Evolutionary conservation across 192 early-diverging fungal species (phyloP), one percentile per base, ranked within the genome.

Genomic region (Coemansia sp.): DNA sequence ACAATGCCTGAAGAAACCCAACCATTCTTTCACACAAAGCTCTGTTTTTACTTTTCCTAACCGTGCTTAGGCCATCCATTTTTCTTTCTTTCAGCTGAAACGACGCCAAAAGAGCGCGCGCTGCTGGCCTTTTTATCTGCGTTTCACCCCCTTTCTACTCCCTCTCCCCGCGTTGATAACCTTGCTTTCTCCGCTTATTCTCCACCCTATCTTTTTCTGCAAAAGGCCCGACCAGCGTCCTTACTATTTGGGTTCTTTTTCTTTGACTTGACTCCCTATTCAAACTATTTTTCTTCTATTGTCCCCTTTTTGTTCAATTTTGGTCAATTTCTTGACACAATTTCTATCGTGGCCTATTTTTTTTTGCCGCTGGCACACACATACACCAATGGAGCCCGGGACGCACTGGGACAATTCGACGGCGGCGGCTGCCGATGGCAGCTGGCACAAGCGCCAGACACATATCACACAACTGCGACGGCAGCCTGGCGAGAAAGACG

Each of bases 341-440:
- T 40, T 40, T 40, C 35, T 40, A 40, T 16, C 35, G 14, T 40
- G 35, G 35, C 12, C n/a, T 40, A 40, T 40, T 16, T 40, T 40
- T 40, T 16, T n/a, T n/a, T n/a, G n/a, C n/a, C 35, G 35, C 14
- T 40, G 16, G 4, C 35, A 14, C n/a, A 19, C 19, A n/a, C 25
- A 54, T 24, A 57, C 25, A 57, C 43, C 19, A 7, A 50, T 60
- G 47, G 58, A 60, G 58, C 47, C 47, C 58, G 48, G 45, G 5
- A 48, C 31, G 46, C 31, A 33, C 58, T 16, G 47, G 58, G 58
- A 45, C 33, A 35, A 21, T 48, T 40, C 57, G 43, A 7, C 6
- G 8, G 19, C 6, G 6, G 16, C 19, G 43, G 19, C 18, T n/a
- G 19, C 18, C 43, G 43, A 44, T 44, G 18, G 43, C 43, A 21